Evolutionary conservation across 2,329 filamentous ascomycete species (phyloP).

Genomic region (Hypoxylon sp.): DNA sequence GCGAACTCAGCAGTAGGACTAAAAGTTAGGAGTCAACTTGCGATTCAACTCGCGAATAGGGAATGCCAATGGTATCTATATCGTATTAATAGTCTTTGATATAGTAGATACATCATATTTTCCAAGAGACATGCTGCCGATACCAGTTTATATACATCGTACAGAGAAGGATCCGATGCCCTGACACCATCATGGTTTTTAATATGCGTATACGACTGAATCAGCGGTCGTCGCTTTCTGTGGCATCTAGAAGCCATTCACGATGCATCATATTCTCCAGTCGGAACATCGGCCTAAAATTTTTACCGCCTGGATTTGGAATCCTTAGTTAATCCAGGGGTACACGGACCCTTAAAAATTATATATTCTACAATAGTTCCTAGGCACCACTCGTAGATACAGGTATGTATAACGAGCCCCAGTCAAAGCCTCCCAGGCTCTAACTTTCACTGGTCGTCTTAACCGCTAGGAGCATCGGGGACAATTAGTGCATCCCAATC

Average conservation of each 20-base stretch:
- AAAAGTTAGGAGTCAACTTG: neutral
- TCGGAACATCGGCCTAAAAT: neutral
- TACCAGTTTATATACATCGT: neutral
- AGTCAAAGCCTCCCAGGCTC: neutral
- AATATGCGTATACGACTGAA: constrained; percentile 4
- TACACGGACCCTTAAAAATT: neutral
- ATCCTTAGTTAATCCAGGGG: neutral
- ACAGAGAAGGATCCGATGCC: neutral
- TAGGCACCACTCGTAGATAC: neutral
- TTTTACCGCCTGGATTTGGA: neutral
- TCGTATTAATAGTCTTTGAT: neutral
- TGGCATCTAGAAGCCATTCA: neutral
- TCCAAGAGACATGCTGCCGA: neutral
- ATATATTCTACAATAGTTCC: neutral
- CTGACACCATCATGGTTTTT: neutral
- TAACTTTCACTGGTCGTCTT: neutral
- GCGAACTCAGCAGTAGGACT: neutral
- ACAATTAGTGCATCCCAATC: neutral
- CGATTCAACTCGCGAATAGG: neutral
- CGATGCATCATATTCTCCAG: neutral
- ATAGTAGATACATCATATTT: neutral
- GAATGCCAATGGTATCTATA: neutral
- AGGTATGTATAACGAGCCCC: neutral
- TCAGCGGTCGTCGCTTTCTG: neutral
- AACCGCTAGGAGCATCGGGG: neutral